Evolutionary conservation across 208 protist species (phyloP).

Genomic region (Leishmania aethiopica): DNA sequence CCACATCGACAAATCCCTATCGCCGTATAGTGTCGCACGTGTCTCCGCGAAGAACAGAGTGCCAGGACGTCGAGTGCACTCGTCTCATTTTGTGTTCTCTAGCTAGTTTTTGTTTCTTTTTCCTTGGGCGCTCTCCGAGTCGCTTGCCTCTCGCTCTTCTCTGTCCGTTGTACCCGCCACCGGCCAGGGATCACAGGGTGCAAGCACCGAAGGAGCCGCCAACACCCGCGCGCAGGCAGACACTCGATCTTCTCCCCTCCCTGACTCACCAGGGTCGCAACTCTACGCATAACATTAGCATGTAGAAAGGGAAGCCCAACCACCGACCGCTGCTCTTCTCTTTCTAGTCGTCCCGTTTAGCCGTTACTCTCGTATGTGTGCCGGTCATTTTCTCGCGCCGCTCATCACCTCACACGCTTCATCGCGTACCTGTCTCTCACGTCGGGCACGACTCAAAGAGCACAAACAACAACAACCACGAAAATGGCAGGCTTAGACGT

Average conservation of each 20-base stretch:
- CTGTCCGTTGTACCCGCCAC: no score
- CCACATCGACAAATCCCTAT: neutral
- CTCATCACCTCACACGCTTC: neutral
- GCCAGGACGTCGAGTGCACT: neutral
- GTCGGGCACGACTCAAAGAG: neutral
- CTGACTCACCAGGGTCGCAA: neutral
- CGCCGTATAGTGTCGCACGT: neutral
- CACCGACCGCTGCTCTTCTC: neutral
- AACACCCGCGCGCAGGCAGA: neutral
- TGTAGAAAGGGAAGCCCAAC: neutral
- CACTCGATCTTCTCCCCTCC: neutral
- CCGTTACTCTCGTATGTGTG: neutral
- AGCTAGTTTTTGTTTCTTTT: neutral
- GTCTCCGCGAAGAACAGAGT: neutral
- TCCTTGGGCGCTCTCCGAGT: neutral
- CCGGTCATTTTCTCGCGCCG: neutral
- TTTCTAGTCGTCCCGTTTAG: neutral
- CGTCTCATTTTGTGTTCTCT: neutral
- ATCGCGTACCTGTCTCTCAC: neutral
- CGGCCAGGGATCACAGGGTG: neutral
- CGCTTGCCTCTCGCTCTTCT: neutral
- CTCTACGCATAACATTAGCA: neutral
- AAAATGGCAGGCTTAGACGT: constrained; percentile 79
- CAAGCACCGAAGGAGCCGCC: neutral
- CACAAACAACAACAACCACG: neutral